Evolutionary conservation across 768 basidiomycete genomes (phyloP).

Genomic region (Phallus indusiatus): DNA sequence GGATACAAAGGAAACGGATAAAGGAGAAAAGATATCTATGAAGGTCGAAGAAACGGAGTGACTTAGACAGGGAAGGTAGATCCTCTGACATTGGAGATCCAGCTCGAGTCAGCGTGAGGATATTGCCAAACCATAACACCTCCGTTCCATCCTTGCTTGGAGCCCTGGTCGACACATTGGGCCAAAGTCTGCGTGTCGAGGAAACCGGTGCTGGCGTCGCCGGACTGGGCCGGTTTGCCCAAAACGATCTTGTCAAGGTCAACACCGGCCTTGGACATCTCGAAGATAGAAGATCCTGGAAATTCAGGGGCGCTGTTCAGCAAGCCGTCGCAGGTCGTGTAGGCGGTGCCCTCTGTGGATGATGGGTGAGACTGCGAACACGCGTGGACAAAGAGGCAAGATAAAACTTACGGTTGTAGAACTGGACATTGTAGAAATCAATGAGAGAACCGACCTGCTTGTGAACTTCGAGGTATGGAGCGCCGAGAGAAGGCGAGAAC

Average conservation of each 20-base stretch:
- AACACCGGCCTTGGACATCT: slow-evolving; percentile 23
- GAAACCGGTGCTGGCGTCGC: slow-evolving; percentile 16
- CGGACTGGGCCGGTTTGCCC: slow-evolving; percentile 24
- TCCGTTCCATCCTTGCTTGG: slow-evolving; percentile 24
- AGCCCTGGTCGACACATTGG: slow-evolving; percentile 22
- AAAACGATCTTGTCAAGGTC: slow-evolving; percentile 28
- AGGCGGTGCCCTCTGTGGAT: slow-evolving; percentile 8
- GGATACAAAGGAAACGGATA: neutral
- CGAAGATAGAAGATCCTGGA: slow-evolving; percentile 24
- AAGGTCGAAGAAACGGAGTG: neutral
- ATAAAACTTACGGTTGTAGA: slow-evolving; percentile 11
- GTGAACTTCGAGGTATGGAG: slow-evolving; percentile 25
- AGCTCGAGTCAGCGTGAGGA: slow-evolving; percentile 8
- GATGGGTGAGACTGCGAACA: neutral
- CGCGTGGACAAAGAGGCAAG: neutral
- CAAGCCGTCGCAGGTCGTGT: slow-evolving; percentile 14
- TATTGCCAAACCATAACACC: slow-evolving; percentile 26
- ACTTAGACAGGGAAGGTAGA: slow-evolving; percentile 10
- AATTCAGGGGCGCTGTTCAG: slow-evolving; percentile 20
- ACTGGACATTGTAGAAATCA: slow-evolving; percentile 19
- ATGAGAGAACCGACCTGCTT: slow-evolving; percentile 22
- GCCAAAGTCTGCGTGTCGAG: slow-evolving; percentile 17
- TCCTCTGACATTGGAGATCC: slow-evolving; percentile 11
- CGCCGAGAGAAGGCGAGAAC: slow-evolving; percentile 8
- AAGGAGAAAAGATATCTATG: neutral